phyloP scores from a whole-genome alignment of 768 basidiomycete species.

The Tulasnella sp. region DNA sequence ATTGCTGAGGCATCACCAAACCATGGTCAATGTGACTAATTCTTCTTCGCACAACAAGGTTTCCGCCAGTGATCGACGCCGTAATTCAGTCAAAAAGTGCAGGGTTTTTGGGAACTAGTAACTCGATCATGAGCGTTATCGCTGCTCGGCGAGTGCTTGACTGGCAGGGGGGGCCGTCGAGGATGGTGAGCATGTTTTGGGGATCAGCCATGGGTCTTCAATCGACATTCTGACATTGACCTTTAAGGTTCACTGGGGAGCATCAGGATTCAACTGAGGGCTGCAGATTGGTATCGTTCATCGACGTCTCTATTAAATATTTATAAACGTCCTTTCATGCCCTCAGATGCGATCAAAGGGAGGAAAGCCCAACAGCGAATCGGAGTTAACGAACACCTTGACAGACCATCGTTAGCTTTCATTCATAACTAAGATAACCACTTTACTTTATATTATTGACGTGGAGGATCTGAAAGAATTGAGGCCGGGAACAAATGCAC shows the following conservation, averaged over 20 bases:
- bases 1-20: neutral
- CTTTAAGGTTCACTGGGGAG: neutral
- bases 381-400: no score
- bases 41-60: conserved; percentile 44
- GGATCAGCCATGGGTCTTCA: neutral
- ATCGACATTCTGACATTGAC: neutral
- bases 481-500: no score
- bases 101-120: conserved; percentile 68
- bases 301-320: neutral
- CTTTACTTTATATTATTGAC: no score
- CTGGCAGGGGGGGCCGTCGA: conserved; percentile 55
- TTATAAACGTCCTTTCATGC: neutral
- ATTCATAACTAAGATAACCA: no score
- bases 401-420: no score
- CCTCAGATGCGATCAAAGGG: no score
- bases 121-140: conserved; percentile 65
- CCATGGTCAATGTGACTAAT: neutral
- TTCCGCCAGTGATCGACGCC: conserved; percentile 66
- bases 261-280: neutral
- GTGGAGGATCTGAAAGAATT: no score
- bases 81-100: conserved; percentile 61
- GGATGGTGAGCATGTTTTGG: conserved; percentile 41
- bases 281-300: neutral
- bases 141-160: conserved; percentile 60
- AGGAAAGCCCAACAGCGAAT: no score